These are phyloP conservation scores for Aspergillus arachidicola DNA, from an alignment of 2,329 filamentous ascomycete species.

Conservation along the genomic window DNA sequence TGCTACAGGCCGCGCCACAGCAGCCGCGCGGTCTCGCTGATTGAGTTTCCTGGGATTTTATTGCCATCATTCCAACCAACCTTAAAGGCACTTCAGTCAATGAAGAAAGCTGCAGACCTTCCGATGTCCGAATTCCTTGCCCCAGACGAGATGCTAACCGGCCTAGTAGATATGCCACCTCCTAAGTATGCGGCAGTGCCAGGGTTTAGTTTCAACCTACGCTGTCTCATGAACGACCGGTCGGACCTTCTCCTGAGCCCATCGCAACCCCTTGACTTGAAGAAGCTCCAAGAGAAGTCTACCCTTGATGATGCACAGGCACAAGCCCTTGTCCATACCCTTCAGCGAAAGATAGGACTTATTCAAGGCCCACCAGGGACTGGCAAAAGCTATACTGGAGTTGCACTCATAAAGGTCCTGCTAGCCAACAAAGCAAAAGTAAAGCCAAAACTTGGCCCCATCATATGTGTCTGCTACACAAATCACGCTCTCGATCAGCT, in stretches of 20 bases:
- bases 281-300: slow-evolving; percentile 20
- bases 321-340: slow-evolving; percentile 19
- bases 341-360: slow-evolving; percentile 23
- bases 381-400: slow-evolving; percentile 31
- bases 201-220: slow-evolving; percentile 52
- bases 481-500: slow-evolving; percentile 62
- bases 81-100: slow-evolving; percentile 58
- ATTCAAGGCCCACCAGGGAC: slow-evolving; percentile 35
- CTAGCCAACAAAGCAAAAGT: slow-evolving; percentile 23
- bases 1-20: slow-evolving; percentile 9
- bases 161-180: slow-evolving; percentile 39
- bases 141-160: slow-evolving; percentile 16
- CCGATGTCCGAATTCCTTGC: slow-evolving; percentile 53
- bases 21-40: slow-evolving; percentile 38
- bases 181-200: slow-evolving; percentile 55
- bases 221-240: slow-evolving; percentile 29
- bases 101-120: slow-evolving; percentile 48
- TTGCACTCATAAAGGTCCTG: slow-evolving; percentile 30
- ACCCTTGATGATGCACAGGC: slow-evolving; percentile 26
- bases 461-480: slow-evolving; percentile 54
- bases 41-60: slow-evolving; percentile 66
- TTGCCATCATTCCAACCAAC: slow-evolving; percentile 62
- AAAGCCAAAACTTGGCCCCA: slow-evolving; percentile 43
- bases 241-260: slow-evolving; percentile 15
- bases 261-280: slow-evolving; percentile 16